Base-by-base conservation (phyloP, 1,284 basidiomycete species). In the Singerocomus inundabilis region DNA sequence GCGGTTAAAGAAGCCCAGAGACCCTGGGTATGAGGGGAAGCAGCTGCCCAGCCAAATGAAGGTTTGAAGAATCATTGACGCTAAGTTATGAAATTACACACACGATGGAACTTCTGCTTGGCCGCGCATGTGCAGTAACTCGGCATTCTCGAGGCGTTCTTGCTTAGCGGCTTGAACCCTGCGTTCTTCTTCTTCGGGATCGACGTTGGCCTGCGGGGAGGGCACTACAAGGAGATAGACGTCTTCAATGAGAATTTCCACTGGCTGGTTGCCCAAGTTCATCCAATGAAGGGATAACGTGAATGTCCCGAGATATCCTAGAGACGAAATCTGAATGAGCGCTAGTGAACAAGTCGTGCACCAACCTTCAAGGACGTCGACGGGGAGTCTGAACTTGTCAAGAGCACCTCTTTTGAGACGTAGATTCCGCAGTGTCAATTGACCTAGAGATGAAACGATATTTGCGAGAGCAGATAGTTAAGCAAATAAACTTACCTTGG, bases 231-330 rank as follows among this genome's bases (percentile, higher is more conserved):
- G 84, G 18, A 99, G 81, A 68, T 94, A 97, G 42, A 99, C 89
- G 70, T 99, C 93, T 70, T 98, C 94, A 53, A 99, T 83, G 49
- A 90, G 73, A 51, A 99, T 83, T 61, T 94, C 90, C 29, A 96
- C 93, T 1, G 97, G 96, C 64, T 92, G 91, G 60, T 89, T 95
- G 46, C 92, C 91, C 55, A 99, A 77, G 61, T 94, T 93, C 70
- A 91, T 85, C 93, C 95, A 99, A 53, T 97, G 91, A n/a, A 99
- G 82, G 15, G 89, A 92, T 11, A 99, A 74, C 0, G 91, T 93
- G 53, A 99, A 87, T 57, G 85, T 93, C 35, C 97, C 97, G 44
- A 99, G 81, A 70, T 96, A 87, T 35, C 94, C 91, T 93, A 54
- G n/a, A 52, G 13, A 40, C n/a, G 33, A 15, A 30, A 24, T 24